Base-by-base conservation (phyloP, 495 filamentous ascomycete genomes). In the Lophiostoma macrostomum region DNA sequence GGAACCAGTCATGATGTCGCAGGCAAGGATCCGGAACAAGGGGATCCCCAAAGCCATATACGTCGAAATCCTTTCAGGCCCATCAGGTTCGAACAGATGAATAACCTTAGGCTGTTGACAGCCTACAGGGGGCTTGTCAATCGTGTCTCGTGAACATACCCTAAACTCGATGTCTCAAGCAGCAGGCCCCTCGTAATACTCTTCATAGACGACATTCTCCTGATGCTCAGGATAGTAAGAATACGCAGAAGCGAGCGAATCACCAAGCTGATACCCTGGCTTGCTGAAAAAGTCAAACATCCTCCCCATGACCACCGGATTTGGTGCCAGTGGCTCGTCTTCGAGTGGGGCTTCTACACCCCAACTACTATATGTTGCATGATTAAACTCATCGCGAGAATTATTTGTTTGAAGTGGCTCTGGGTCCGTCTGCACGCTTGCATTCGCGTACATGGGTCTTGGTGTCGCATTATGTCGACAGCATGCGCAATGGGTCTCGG, bases 241-340 rank as follows among this genome's bases (percentile, higher is more conserved):
- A 31, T 58, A 58, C 19, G 29, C 41, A 23, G 48, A 52, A 7
- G 19, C 19, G 20, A 58, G 30, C 24, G 55, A 50, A 42, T 61
- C 58, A 11, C 58, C 58, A 1, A 61, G 39, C 34, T 41, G 44
- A 47, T 61, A 61, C 14, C 52, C 47, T 8, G 58, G 58, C 14
- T 50, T 50, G 25, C 35, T 55, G 25, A 61, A 61, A 42, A 56
- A 61, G 28, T 55, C 51, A 20, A 61, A 12, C 58, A 61, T 61
- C 16, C 58, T 23, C 7, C 58, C 58, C 58, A 61, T 61, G 10
- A 51, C 22, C 7, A 61, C 32, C 4, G 56, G 56, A 39, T 53
- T 47, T 4, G 56, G 34, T 1, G 56, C 48, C 3, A 27, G 22
- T 16, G 38, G 27, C 1, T 31, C 30, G 4, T 40, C 27, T 5